Base-by-base conservation (phyloP, 805 yeast genomes). In the Barnettozyma pratensis region DNA sequence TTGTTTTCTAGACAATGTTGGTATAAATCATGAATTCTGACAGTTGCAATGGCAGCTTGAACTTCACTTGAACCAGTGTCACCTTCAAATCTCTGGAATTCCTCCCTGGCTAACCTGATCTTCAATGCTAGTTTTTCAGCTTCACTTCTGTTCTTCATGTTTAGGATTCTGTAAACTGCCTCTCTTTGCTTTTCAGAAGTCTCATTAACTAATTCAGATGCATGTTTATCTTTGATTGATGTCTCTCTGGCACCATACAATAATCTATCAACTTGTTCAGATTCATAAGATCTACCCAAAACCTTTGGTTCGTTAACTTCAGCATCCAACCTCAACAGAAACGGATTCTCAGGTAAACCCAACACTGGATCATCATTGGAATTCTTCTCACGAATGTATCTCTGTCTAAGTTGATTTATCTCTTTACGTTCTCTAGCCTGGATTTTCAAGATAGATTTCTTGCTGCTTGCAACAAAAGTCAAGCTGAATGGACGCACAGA, bases 51-150 rank as follows among this genome's bases (percentile, higher is more conserved):
- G 3, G 97, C 98, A 2, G 98, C 97, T 68, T 91, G 97, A 28
- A 91, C 97, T 69, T 92, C 98, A 46, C 96, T 81, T 2, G 96
- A 87, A 3, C 96, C 97, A 1, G 97, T 87, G 65, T 94, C 98
- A 46, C 96, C 96, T 41, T 83, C 89, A 54, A 77, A 75, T 60
- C 96, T 76, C 57, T 80, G 82, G 66, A 92, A 91, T 69, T 92
- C 97, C 57, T 77, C 69, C 44, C 80, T 74, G 1, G 97, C 97
- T 41, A 85, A 65, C 41, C 69, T 68, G 2, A 80, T 71, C 30
- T 88, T 85, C 55, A 79, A 64, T 54, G 79, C 78, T 59, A 75
- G 71, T 49, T 73, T 72, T 54, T 87, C 90, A 19, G 67, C 63
- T 45, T 75, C 75, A 55, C 75, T 74, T 28, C 94, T 76, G 67